These are phyloP conservation scores for Botrytis fabae DNA, from an alignment of 2,329 filamentous ascomycete genomes.

Conservation along the genomic window DNA sequence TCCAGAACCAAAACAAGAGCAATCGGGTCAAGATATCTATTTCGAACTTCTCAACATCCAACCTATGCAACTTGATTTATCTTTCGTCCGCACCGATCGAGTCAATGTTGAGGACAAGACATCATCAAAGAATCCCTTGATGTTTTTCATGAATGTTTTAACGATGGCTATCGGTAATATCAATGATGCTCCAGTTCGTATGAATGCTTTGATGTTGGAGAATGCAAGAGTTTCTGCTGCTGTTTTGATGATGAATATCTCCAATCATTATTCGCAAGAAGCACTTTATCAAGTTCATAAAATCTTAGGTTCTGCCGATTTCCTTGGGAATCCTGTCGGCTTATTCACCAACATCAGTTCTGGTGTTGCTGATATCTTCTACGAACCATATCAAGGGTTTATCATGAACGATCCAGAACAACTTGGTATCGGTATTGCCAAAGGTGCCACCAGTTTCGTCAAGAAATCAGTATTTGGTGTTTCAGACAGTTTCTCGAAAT, in stretches of 20 bases:
- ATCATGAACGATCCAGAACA: conserved; percentile 93
- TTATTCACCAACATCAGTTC: conserved; percentile 98
- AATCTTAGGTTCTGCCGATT: conserved; percentile 94
- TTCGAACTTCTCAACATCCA: conserved; percentile 97
- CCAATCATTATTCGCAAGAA: conserved; percentile 95
- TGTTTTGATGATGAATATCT: conserved; percentile 80
- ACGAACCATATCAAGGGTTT: conserved; percentile 96
- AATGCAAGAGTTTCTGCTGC: conserved; percentile 89
- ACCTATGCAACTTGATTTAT: conserved; percentile 96
- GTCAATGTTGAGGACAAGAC: conserved; percentile 96
- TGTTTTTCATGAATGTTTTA: conserved; percentile 98
- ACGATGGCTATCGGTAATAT: conserved; percentile 99
- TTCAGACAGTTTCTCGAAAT: conserved; percentile 95
- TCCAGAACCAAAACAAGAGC: conserved; percentile 82
- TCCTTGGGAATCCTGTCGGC: conserved; percentile 94
- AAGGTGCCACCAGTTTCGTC: conserved; percentile 93
- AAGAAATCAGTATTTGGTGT: conserved; percentile 99
- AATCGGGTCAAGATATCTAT: conserved; percentile 91
- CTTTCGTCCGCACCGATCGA: conserved; percentile 93
- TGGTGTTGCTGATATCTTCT: conserved; percentile 96
- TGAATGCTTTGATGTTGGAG: conserved; percentile 92
- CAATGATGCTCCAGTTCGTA: conserved; percentile 91
- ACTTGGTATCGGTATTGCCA: conserved; percentile 90
- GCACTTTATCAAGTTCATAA: conserved; percentile 95
- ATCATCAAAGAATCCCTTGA: conserved; percentile 86